Base-by-base conservation (phyloP, 2,329 filamentous ascomycete species). In the Penicillium sp. region DNA sequence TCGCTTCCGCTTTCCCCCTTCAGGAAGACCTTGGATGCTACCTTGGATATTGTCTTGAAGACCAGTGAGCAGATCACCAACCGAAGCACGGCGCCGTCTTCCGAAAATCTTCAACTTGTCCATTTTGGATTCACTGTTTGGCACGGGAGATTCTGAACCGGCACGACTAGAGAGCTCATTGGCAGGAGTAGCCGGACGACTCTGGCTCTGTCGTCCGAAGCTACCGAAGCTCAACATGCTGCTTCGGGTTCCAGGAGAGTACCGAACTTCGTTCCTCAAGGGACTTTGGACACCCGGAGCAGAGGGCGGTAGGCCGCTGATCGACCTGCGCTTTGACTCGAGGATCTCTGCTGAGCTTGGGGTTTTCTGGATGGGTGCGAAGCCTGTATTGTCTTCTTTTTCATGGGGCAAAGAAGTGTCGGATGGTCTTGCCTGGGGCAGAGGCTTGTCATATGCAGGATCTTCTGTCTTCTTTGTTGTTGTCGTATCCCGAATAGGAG, bases 31-130 rank as follows among this genome's bases (percentile, higher is more conserved):
- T 27, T 60, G 59, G n/a, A 54, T 39, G 25, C 50, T 56, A 22
- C 58, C 47, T 24, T 57, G 56, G 1, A 51, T 35, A 13, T 49
- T 44, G n/a, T 42, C 57, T 48, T 60, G 58, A 41, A 62, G 42
- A 9, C 51, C 54, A 22, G 63, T 42, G 16, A 60, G 41, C 9
- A 62, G 46, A 52, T 61, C 60, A 24, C 60, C 55, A 16, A 63
- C 56, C 2, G 67, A 69, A 13, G 58, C 48, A 16, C 65, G 61
- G 16, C 64, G 65, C 25, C 63, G 61, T 35, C 55, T 62, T n/a
- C 61, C 55, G 22, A 67, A 62, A 30, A 50, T 58, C 45, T 65
- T 68, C 49, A 69, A 44, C 44, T 63, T 69, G 22, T 58, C 58
- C 51, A 64, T 62, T 38, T 60, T 54, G 13, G 65, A 62, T 28